Conservation (phyloP, 345 rosid species). For the Capsella bursapastoris region DNA sequence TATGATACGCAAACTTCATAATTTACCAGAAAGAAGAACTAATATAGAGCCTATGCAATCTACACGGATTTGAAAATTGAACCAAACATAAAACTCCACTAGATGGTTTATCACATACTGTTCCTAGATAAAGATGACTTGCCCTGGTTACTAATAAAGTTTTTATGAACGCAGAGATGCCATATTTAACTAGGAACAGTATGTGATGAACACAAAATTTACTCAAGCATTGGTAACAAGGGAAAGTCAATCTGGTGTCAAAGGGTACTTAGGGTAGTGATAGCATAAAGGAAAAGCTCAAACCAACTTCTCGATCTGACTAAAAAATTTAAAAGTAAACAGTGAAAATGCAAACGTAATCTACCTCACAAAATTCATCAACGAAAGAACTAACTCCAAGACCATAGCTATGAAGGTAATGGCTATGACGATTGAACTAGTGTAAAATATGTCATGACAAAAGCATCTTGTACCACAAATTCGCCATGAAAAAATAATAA, state of each 20-base stretch:
- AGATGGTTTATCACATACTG: not conserved
- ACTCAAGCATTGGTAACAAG: not conserved
- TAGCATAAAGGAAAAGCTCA: constrained; percentile 3
- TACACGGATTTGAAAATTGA: not conserved
- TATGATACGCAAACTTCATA: not conserved
- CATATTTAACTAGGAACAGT: not conserved
- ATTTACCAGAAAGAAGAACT: not conserved
- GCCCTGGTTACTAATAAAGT: not conserved
- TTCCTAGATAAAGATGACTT: no score
- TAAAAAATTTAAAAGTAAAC: not conserved
- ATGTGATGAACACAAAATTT: not conserved
- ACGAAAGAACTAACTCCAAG: not conserved
- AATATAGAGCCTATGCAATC: constrained; percentile 3
- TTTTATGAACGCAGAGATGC: constrained; percentile 3
- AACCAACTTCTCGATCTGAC: not conserved
- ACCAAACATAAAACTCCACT: not conserved
- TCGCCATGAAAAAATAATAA: not conserved
- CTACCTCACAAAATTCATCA: not conserved
- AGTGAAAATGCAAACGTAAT: not conserved
- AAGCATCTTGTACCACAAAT: not conserved
- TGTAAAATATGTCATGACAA: not conserved
- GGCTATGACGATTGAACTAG: not conserved
- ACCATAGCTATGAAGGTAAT: not conserved
- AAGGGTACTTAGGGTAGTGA: not conserved
- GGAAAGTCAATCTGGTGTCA: constrained; percentile 5